Evolutionary conservation across 1,284 basidiomycete species (phyloP), one percentile per base, ranked within the genome.

Genomic region (Salmacisia buchloeana): DNA sequence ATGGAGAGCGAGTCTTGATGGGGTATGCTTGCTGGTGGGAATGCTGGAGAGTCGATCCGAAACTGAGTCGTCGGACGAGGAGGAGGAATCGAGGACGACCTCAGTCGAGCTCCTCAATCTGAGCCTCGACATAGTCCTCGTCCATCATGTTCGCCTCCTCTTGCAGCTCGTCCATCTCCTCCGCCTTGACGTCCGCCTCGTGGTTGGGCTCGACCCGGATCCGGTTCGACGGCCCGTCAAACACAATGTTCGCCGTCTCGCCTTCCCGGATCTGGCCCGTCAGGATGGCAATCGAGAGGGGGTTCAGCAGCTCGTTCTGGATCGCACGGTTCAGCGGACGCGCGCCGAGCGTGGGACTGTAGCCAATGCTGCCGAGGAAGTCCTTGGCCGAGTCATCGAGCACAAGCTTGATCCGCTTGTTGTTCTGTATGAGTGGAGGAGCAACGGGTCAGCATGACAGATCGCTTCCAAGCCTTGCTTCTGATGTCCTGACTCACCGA

Each of bases 221-320:
- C 34, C 88, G 86, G 81, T 97, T 97, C 69, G 86, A 85, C 34
- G 88, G 87, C 18, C 89, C 86, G 76, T 98, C 92, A 69, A 92
- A 93, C 33, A 85, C 85, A 61, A 97, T 85, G 38, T 82, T 81
- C 7, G 91, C 89, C 0, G 81, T 84, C 81, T 96, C 92, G 38
- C 88, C 89, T 65, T 97, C 92, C 57, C 87, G 85, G 62, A 96
- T 83, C 59, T 87, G 85, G 69, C 90, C 91, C 39, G 90, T 88
- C 56, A 98, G 86, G 58, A 98, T 85, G 82, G 92, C 85, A 65
- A 90, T 83, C 21, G 92, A 92, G 52, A 98, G 83, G 9, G 94
- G 94, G 80, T 96, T 94, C 72, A 98, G 85, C 56, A 98, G 84
- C 79, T 97, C 92, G 75, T 86, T 88, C 81, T 97, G 93, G 74